Conservation (phyloP, 2,329 filamentous ascomycete species). For the Cadophora sp. region DNA sequence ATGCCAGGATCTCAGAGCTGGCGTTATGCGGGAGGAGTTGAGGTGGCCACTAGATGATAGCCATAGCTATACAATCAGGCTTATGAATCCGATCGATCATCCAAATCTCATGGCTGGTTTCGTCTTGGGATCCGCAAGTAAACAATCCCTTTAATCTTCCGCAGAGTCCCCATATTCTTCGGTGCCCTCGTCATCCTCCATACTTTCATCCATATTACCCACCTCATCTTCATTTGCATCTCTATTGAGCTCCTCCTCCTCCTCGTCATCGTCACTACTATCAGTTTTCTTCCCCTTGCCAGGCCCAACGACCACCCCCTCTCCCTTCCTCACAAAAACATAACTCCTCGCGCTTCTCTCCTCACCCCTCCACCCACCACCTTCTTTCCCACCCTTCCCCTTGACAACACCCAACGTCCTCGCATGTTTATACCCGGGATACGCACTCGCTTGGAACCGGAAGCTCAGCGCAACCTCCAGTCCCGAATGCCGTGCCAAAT, state of each 20-base stretch:
- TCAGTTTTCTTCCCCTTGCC: constrained; percentile 44
- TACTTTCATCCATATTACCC: constrained; percentile 36
- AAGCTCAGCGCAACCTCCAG: constrained; percentile 75
- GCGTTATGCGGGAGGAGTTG: constrained; percentile 18
- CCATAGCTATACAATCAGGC: constrained; percentile 13
- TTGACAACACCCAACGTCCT: constrained; percentile 72
- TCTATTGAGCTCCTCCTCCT: constrained; percentile 39
- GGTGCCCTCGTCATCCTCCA: constrained; percentile 40
- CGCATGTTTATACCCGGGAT: constrained; percentile 78
- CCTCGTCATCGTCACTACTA: constrained; percentile 40
- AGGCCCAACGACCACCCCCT: constrained; percentile 45
- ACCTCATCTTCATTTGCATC: constrained; percentile 44
- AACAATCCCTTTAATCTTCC: constrained; percentile 25
- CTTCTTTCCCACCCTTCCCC: constrained; percentile 53
- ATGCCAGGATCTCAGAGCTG: constrained; percentile 15
- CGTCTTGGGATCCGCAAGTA: too few species aligned
- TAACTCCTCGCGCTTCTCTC: constrained; percentile 63
- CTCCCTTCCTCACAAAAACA: constrained; percentile 66
- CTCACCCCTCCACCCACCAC: constrained; percentile 57
- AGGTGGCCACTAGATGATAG: constrained; percentile 9
- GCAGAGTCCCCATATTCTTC: constrained; percentile 45
- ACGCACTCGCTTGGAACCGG: constrained; percentile 68
- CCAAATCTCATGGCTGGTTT: background rate
- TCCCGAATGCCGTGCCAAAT: constrained; percentile 81
- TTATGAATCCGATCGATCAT: constrained; percentile 16